Evolutionary conservation across 2,329 filamentous ascomycete species (phyloP).

Genomic region (Apiospora pterosperma): DNA sequence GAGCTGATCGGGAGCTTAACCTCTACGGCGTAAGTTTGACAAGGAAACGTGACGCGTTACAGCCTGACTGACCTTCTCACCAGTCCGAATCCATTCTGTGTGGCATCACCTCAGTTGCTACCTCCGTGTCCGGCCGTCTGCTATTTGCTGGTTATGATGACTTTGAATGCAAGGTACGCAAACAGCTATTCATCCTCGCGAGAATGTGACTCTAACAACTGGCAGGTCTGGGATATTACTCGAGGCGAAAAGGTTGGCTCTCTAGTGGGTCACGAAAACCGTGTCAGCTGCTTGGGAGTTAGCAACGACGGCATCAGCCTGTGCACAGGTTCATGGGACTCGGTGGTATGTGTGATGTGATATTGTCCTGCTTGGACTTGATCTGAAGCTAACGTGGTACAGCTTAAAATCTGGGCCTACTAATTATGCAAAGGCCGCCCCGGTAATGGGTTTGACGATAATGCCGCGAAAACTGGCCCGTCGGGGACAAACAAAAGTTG

Average conservation of each 20-base stretch:
- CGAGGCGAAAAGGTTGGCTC: constrained; percentile 96
- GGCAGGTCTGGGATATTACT: constrained; percentile 93
- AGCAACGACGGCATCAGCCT: constrained; percentile 99
- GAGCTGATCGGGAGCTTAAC: constrained; percentile 78
- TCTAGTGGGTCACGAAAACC: constrained; percentile 95
- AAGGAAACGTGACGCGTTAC: constrained; percentile 13
- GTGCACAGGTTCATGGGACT: constrained; percentile 99
- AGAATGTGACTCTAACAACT: not conserved
- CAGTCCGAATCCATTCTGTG: constrained; percentile 97
- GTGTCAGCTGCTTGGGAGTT: constrained; percentile 96
- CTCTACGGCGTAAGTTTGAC: constrained; percentile 59
- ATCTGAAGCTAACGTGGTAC: constrained; percentile 37
- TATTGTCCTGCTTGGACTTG: not conserved
- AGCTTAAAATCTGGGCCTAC: constrained; percentile 89
- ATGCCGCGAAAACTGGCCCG: not conserved
- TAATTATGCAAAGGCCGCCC: constrained; percentile 36
- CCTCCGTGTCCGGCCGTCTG: constrained; percentile 91
- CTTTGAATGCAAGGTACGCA: constrained; percentile 97
- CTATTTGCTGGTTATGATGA: constrained; percentile 98
- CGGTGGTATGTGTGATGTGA: constrained; percentile 91
- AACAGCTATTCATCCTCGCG: not conserved
- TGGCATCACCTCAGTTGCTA: constrained; percentile 96
- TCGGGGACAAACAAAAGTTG: constrained; percentile 6
- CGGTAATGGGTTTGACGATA: constrained; percentile 8
- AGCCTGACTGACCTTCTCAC: constrained; percentile 16